Percentiles rank a stretch among this genome's conserved stretches.
Evolutionary conservation across 225 moss, liverwort and hornwort species (phyloP).

Genomic region (Climacium dendroides): DNA sequence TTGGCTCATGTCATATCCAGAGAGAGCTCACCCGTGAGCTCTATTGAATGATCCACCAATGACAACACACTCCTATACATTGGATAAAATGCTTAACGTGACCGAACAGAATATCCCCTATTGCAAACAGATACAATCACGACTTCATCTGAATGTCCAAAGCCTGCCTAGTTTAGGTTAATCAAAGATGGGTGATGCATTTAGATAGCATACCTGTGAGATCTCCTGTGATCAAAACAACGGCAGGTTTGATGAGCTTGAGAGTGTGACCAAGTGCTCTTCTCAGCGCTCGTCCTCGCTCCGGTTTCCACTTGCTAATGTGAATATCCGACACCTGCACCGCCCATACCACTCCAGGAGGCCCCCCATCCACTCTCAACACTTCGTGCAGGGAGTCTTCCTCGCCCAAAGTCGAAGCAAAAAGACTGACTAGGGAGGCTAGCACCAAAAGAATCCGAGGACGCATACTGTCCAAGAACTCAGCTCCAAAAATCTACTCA

Average conservation of each 20-base stretch:
- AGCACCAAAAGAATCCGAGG: background rate
- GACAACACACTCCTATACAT: background rate
- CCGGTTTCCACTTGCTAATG: slow-evolving; percentile 60
- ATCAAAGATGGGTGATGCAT: background rate
- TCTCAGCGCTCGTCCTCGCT: slow-evolving; percentile 38
- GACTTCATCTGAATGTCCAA: background rate
- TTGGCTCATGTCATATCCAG: background rate
- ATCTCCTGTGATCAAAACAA: slow-evolving; percentile 78
- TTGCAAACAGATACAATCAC: background rate
- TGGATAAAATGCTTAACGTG: background rate
- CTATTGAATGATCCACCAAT: background rate
- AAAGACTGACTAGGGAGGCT: background rate
- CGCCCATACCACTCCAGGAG: slow-evolving; percentile 73
- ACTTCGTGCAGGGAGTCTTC: background rate
- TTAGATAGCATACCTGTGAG: slow-evolving; percentile 42
- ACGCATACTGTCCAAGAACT: background rate
- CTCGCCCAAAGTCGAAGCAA: background rate
- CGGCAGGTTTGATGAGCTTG: slow-evolving; percentile 48
- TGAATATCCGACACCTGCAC: slow-evolving; percentile 93
- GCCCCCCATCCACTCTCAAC: slow-evolving; percentile 17
- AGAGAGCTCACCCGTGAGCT: background rate
- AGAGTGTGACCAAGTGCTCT: slow-evolving; percentile 58
- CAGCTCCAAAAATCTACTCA: background rate
- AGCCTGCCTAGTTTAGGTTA: background rate
- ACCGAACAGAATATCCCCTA: background rate